Conservation (phyloP, 2,329 filamentous ascomycete species). For the Amauroascus verrucosus region DNA sequence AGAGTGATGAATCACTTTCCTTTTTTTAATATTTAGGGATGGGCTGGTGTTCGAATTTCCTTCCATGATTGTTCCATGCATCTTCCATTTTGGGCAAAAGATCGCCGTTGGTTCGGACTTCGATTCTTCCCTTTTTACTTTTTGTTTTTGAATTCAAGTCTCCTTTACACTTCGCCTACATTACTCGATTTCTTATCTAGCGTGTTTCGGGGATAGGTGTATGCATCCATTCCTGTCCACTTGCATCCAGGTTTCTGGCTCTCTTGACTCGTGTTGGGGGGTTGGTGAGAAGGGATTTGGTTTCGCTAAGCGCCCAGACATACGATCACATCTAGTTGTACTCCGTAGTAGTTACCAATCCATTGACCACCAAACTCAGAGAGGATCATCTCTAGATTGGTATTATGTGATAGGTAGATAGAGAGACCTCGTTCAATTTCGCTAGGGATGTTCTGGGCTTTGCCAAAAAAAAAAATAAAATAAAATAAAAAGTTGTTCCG, state of each 20-base stretch:
- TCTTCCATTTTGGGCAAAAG: conserved; percentile 5
- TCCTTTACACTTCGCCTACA: not conserved
- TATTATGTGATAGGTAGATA: no score
- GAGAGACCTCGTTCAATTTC: no score
- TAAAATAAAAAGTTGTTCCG: no score
- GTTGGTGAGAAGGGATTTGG: not conserved
- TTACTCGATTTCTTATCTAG: not conserved
- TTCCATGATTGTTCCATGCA: conserved; percentile 10
- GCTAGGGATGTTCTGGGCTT: no score
- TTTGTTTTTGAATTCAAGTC: not conserved
- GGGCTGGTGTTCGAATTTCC: not conserved
- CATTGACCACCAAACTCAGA: conserved; percentile 4
- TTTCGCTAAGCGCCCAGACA: conserved; percentile 7
- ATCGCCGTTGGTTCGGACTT: not conserved
- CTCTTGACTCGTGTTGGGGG: no score
- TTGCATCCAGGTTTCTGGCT: no score
- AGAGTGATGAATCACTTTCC: no score
- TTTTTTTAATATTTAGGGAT: not conserved
- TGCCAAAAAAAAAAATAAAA: no score
- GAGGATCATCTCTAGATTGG: not conserved
- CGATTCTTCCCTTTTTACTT: not conserved
- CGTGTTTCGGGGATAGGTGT: not conserved
- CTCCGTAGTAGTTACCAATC: not conserved
- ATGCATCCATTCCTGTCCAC: no score
- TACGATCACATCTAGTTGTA: no score